Evolutionary conservation across 768 basidiomycete species (phyloP).

Genomic region (Termitomyces sp.): DNA sequence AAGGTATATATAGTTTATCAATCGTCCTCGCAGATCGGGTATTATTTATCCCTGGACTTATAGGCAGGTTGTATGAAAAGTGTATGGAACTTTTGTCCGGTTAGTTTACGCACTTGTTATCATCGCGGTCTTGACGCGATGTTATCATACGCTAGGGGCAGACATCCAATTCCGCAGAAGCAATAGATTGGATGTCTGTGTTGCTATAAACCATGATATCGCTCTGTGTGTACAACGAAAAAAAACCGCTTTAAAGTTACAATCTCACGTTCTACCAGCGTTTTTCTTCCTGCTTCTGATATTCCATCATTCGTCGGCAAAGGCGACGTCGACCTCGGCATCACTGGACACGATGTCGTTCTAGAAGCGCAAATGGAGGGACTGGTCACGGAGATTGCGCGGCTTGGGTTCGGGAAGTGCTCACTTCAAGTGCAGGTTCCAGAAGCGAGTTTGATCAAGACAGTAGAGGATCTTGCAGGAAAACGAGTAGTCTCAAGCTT

Average conservation of each 20-base stretch:
- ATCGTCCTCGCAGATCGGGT: neutral
- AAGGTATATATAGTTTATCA: slow-evolving; percentile 53
- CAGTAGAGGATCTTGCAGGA: slow-evolving; percentile 76
- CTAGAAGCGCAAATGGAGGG: slow-evolving; percentile 82
- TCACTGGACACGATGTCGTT: slow-evolving; percentile 97
- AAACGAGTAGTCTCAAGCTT: slow-evolving; percentile 95
- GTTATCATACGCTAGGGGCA: slow-evolving; percentile 52
- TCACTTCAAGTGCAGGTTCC: slow-evolving; percentile 88
- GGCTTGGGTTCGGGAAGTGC: slow-evolving; percentile 92
- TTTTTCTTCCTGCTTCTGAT: slow-evolving; percentile 94
- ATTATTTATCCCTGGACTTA: slow-evolving; percentile 1
- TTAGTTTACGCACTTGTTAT: slow-evolving; percentile 23
- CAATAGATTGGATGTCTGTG: slow-evolving; percentile 84
- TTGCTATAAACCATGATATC: slow-evolving; percentile 91
- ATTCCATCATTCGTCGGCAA: slow-evolving; percentile 99
- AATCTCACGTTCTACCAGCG: slow-evolving; percentile 39
- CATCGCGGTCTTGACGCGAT: neutral
- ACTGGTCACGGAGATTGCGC: slow-evolving; percentile 72
- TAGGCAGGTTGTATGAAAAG: slow-evolving; percentile 74
- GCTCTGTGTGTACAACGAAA: slow-evolving; percentile 66
- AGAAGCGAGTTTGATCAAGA: slow-evolving; percentile 61
- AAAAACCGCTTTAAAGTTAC: neutral
- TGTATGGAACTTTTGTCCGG: slow-evolving; percentile 82
- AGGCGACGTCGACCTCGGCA: slow-evolving; percentile 93
- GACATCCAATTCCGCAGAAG: slow-evolving; percentile 92